A percentile compares a stretch with the other conserved stretches of the same genome.
Conservation (phyloP, 169 alveolate species). For the Theileria parva region DNA sequence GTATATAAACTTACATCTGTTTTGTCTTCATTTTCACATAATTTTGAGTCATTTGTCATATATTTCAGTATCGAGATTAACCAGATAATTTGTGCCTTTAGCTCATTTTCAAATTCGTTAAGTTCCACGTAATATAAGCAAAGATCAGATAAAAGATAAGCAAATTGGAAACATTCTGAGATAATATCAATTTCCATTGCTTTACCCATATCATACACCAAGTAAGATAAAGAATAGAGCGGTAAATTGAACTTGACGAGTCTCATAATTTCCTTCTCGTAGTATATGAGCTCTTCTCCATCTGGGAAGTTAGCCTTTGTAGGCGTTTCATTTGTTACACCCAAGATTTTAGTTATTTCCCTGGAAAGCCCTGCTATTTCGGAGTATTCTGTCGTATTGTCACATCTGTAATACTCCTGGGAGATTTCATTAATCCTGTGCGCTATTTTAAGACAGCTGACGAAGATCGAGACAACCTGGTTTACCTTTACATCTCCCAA, state of each 20-base stretch:
- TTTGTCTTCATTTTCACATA: not conserved
- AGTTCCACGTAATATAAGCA: conserved; percentile 5
- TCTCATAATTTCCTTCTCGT: conserved; percentile 14
- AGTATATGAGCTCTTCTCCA: not conserved
- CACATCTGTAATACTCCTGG: conserved; percentile 81
- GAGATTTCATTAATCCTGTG: conserved; percentile 85
- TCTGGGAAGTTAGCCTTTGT: not conserved
- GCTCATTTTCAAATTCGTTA: conserved; percentile 2
- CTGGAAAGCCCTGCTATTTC: not conserved
- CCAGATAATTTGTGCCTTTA: conserved; percentile 27
- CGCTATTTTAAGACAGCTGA: conserved; percentile 83
- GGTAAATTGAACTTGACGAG: not conserved
- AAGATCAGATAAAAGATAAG: not conserved
- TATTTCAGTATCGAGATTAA: not conserved
- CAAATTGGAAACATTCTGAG: conserved; percentile 1
- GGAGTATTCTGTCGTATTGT: conserved; percentile 25
- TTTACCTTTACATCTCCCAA: not conserved
- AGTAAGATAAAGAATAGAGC: not conserved
- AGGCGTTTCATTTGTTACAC: not conserved
- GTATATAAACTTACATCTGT: not conserved
- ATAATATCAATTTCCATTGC: not conserved
- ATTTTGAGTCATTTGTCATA: not conserved
- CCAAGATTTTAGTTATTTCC: not conserved
- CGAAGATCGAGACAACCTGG: not conserved
- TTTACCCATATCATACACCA: conserved; percentile 12